Conservation (phyloP, 306 rosid species). For the Senna siamea region DNA sequence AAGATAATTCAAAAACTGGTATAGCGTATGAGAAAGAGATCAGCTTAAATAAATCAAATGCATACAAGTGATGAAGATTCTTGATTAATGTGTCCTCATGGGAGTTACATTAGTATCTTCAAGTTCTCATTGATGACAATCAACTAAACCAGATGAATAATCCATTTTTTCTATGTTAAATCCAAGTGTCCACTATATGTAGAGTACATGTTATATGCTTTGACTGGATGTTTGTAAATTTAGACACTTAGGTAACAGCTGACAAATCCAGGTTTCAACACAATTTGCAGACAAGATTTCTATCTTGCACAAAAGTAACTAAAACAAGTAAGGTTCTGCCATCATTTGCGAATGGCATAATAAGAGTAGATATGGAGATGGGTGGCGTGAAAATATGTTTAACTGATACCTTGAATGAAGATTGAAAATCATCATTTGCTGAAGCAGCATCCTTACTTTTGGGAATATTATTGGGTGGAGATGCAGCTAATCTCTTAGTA, state of each 20-base stretch:
- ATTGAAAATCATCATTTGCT: constrained; percentile 53
- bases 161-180: constrained; percentile 19
- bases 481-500: constrained; percentile 65
- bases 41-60: no score
- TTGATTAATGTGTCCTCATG: no score
- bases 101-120: no score
- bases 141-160: no score
- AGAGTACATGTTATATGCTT: neutral
- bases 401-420: constrained; percentile 59
- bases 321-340: neutral
- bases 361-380: neutral
- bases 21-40: no score
- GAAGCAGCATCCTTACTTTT: constrained; percentile 56
- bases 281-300: neutral
- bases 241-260: neutral
- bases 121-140: no score
- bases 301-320: neutral
- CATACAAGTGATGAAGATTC: no score
- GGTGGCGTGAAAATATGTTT: constrained; percentile 24
- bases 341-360: neutral
- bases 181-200: neutral
- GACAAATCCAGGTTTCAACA: neutral
- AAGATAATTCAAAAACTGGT: no score
- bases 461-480: constrained; percentile 62
- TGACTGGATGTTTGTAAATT: neutral